A percentile compares a stretch with the other conserved stretches of the same genome.
phyloP scores from a whole-genome alignment of 129 eudicot species.

The Pittosporum tobira region DNA sequence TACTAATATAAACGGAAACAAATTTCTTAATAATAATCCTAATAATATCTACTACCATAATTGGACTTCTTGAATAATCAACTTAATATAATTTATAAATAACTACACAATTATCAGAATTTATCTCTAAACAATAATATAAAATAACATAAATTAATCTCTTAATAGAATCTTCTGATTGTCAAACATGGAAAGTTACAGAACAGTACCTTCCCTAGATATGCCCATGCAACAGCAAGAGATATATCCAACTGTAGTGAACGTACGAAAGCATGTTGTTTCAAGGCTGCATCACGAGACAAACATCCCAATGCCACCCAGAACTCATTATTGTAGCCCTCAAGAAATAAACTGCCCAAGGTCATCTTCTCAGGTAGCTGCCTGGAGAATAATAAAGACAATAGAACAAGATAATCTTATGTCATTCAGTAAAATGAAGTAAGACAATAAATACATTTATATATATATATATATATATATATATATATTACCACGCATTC shows the following conservation, averaged over 20 bases:
- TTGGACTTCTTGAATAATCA: too few species aligned
- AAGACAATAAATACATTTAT: too few species aligned
- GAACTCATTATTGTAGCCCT: constrained; percentile 70
- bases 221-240: constrained; percentile 97
- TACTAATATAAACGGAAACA: neutral
- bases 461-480: too few species aligned
- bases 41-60: too few species aligned
- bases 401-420: constrained; percentile 9
- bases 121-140: too few species aligned
- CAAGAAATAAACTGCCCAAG: constrained; percentile 79
- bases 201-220: constrained; percentile 84
- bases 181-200: too few species aligned
- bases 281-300: constrained; percentile 49
- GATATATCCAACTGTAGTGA: constrained; percentile 88
- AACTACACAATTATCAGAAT: too few species aligned
- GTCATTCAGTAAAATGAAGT: constrained; percentile 8
- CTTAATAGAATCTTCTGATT: too few species aligned
- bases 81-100: too few species aligned
- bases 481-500: constrained; percentile 27
- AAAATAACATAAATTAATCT: too few species aligned
- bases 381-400: constrained; percentile 38
- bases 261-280: constrained; percentile 83
- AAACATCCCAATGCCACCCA: constrained; percentile 93
- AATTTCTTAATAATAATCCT: neutral
- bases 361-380: constrained; percentile 82